Evolutionary conservation across 2,329 filamentous ascomycete genomes (phyloP).

Genomic region (Ilyonectria destructans): DNA sequence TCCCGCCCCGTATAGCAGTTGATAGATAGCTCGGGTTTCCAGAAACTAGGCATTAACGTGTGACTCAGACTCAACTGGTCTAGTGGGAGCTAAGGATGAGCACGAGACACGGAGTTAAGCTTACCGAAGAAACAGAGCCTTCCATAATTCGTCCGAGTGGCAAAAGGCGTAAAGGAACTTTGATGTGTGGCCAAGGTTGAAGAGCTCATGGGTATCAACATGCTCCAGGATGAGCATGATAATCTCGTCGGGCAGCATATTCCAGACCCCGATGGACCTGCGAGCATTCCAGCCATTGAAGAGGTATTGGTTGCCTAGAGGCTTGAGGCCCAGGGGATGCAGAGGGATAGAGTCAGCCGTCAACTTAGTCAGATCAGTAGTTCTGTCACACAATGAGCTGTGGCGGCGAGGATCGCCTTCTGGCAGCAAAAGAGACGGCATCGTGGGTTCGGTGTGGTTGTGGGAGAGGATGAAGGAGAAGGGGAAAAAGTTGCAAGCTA

Average conservation of each 20-base stretch:
- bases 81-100: conserved; percentile 6
- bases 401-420: conserved; percentile 32
- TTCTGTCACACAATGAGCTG: conserved; percentile 41
- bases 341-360: conserved; percentile 72
- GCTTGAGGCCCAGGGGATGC: conserved; percentile 89
- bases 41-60: conserved; percentile 20
- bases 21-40: conserved; percentile 28
- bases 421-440: conserved; percentile 41
- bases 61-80: conserved; percentile 19
- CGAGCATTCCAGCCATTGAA: conserved; percentile 78
- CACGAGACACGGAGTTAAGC: conserved; percentile 56
- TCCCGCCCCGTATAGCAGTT: conserved; percentile 5
- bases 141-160: conserved; percentile 90
- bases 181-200: conserved; percentile 82
- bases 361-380: conserved; percentile 48
- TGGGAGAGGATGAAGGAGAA: background rate
- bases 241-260: conserved; percentile 84
- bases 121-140: conserved; percentile 87
- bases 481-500: conserved; percentile 6
- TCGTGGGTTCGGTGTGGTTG: conserved; percentile 22
- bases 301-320: conserved; percentile 86
- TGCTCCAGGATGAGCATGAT: conserved; percentile 83
- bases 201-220: conserved; percentile 76
- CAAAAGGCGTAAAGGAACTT: conserved; percentile 90
- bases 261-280: conserved; percentile 75